These are phyloP conservation scores for Cyanidioschyzon merolae DNA, from an alignment of 23 red algal genomes.

Conservation along the genomic window DNA sequence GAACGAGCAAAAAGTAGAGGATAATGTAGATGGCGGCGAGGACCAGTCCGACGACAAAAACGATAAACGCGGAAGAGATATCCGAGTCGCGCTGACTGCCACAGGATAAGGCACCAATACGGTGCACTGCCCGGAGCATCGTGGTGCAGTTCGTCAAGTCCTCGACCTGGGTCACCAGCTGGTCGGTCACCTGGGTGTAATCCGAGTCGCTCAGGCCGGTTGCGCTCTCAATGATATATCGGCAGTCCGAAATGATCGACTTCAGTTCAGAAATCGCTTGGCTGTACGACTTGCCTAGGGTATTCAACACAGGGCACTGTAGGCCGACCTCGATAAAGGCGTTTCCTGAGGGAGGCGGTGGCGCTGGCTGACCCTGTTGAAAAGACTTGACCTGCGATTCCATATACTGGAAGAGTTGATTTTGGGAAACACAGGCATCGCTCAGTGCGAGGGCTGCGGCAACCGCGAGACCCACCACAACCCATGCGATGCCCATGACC, in stretches of 20 bases:
- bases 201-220: neutral
- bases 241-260: neutral
- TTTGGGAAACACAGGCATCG: constrained; percentile 14
- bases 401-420: neutral
- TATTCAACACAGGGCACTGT: neutral
- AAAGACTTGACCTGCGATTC: neutral
- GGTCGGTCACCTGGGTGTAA: neutral
- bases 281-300: neutral
- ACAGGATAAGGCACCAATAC: neutral
- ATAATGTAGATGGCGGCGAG: neutral
- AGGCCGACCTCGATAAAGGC: neutral
- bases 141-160: neutral
- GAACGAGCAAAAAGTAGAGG: neutral
- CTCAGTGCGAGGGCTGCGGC: neutral
- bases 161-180: neutral
- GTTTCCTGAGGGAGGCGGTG: neutral
- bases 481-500: constrained; percentile 4
- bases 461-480: neutral
- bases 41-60: neutral
- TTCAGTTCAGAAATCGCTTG: neutral
- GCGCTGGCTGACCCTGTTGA: neutral
- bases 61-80: neutral
- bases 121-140: neutral
- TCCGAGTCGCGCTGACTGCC: neutral
- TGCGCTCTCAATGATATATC: neutral